These are phyloP conservation scores for Aspergillus pseudoterreus DNA, from an alignment of 2,329 filamentous ascomycete species.

Conservation along the genomic window DNA sequence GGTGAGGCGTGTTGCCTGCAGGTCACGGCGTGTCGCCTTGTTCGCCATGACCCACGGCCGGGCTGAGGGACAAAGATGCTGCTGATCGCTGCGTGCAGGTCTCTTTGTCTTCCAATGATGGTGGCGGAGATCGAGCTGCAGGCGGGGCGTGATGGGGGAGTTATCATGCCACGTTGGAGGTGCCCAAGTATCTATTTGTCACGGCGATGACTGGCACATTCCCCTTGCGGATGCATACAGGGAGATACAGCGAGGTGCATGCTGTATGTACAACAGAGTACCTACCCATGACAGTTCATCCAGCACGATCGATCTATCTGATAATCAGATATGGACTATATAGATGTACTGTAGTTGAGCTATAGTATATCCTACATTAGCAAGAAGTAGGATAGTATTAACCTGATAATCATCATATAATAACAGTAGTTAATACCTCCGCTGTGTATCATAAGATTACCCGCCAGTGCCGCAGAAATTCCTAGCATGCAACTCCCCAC, in stretches of 20 bases:
- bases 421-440: too few species aligned
- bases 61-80: neutral
- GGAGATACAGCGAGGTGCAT: too few species aligned
- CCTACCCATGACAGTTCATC: too few species aligned
- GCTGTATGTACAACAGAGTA: too few species aligned
- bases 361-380: neutral
- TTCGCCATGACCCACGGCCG: neutral
- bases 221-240: too few species aligned
- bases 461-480: conserved; percentile 9
- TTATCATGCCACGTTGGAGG: conserved; percentile 4
- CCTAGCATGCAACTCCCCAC: neutral
- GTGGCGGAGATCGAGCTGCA: neutral
- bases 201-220: neutral
- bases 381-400: too few species aligned
- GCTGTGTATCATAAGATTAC: too few species aligned
- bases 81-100: neutral
- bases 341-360: neutral
- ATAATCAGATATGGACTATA: neutral
- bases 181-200: neutral
- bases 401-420: too few species aligned
- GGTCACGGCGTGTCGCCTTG: too few species aligned
- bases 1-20: neutral
- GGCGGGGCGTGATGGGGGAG: neutral
- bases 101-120: neutral
- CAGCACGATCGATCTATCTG: too few species aligned